Evolutionary conservation across 2,329 filamentous ascomycete species (phyloP).

Genomic region (Colletotrichum zoysiae): DNA sequence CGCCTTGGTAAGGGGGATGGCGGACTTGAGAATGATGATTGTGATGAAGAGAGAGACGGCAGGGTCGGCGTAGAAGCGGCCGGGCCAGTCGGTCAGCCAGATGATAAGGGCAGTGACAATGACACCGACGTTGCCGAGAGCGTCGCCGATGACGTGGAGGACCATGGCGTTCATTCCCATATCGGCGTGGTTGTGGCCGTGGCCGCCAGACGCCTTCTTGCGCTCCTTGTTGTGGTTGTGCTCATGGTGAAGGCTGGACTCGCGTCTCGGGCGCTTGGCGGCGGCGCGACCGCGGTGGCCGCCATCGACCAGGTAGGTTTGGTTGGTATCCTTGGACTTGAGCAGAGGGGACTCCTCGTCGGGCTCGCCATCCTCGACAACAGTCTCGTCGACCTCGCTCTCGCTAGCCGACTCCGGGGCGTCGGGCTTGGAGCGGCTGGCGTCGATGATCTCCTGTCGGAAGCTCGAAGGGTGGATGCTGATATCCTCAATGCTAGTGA

Average conservation of each 20-base stretch:
- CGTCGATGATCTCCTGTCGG: slow-evolving; percentile 91
- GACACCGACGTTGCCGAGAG: slow-evolving; percentile 87
- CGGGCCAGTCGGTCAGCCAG: slow-evolving; percentile 87
- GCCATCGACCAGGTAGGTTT: slow-evolving; percentile 30
- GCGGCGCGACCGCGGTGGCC: slow-evolving; percentile 43
- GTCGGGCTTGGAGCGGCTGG: slow-evolving; percentile 67
- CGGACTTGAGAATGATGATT: slow-evolving; percentile 78
- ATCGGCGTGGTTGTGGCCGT: slow-evolving; percentile 84
- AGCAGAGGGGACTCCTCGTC: slow-evolving; percentile 64
- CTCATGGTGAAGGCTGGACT: slow-evolving; percentile 70
- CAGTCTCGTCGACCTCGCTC: slow-evolving; percentile 63
- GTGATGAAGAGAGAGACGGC: slow-evolving; percentile 95
- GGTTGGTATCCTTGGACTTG: slow-evolving; percentile 51
- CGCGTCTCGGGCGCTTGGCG: slow-evolving; percentile 54
- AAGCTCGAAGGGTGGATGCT: slow-evolving; percentile 92
- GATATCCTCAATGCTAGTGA: slow-evolving; percentile 77
- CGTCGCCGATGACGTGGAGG: slow-evolving; percentile 83
- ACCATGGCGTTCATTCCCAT: slow-evolving; percentile 95
- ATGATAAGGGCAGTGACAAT: slow-evolving; percentile 88
- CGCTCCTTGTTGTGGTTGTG: slow-evolving; percentile 88
- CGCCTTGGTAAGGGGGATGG: slow-evolving; percentile 82
- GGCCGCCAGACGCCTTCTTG: slow-evolving; percentile 70
- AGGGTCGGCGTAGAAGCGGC: slow-evolving; percentile 90
- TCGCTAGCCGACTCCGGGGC: slow-evolving; percentile 66
- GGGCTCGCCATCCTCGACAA: slow-evolving; percentile 56